phyloP scores from a whole-genome alignment of 2,329 filamentous ascomycete genomes.

The Cercospora citrullina region DNA sequence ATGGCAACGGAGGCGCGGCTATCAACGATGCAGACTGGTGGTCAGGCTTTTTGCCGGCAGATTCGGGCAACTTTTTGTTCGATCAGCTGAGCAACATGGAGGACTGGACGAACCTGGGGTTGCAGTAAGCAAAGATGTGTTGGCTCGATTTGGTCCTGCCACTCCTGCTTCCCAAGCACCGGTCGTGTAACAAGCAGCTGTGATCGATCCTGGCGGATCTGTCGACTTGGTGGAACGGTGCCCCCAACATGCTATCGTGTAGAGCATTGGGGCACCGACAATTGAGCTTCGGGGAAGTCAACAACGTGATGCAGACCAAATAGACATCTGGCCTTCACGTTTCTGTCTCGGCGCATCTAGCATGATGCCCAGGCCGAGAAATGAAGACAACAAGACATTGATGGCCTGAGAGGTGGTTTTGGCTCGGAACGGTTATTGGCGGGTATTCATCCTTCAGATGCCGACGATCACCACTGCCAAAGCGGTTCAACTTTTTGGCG shows the following conservation, averaged over 20 bases:
- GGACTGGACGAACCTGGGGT: constrained; percentile 35
- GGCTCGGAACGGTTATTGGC: not conserved
- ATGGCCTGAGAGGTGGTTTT: not conserved
- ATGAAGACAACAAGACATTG: not conserved
- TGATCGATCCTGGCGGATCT: not conserved
- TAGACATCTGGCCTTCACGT: not conserved
- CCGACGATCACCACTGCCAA: not conserved
- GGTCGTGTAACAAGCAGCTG: not conserved
- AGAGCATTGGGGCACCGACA: not conserved
- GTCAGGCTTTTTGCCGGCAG: constrained; percentile 41
- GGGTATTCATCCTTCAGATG: not conserved
- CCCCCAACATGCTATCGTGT: not conserved
- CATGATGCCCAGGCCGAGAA: not conserved
- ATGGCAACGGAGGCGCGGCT: constrained; percentile 39
- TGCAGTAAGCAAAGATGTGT: constrained; percentile 23
- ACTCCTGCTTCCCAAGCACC: not conserved
- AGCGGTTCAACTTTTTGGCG: constrained; percentile 1
- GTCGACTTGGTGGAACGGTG: not conserved
- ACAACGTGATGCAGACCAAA: not conserved
- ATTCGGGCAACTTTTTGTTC: constrained; percentile 39
- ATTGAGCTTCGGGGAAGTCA: not conserved
- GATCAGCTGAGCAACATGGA: constrained; percentile 37
- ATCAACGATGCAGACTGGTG: constrained; percentile 41
- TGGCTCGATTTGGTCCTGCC: not conserved
- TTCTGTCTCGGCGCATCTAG: not conserved